Percentiles rank a stretch among this genome's conserved stretches.
Evolutionary conservation across 1,284 basidiomycete genomes (phyloP).

Genomic region (Trametes pubescens): DNA sequence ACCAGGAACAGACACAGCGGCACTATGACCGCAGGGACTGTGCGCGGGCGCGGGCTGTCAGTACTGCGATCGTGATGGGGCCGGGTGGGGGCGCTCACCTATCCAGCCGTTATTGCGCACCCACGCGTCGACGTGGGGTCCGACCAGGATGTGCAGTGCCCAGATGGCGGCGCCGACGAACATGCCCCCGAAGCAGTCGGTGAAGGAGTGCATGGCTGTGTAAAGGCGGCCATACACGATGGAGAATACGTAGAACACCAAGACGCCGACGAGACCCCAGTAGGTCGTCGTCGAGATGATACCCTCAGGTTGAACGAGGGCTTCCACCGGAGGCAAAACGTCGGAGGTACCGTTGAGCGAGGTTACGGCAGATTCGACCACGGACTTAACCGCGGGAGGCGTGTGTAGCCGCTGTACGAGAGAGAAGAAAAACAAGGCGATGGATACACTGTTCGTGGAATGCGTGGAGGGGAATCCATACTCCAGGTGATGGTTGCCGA

Average conservation of each 20-base stretch:
- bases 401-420: constrained; percentile 61
- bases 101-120: constrained; percentile 59
- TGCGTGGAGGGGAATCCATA: constrained; percentile 98
- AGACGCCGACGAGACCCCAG: constrained; percentile 50
- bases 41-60: neutral
- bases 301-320: constrained; percentile 14
- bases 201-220: constrained; percentile 90
- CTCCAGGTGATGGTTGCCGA: constrained; percentile 86
- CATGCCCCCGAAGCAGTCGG: constrained; percentile 76
- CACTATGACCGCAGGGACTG: constrained; percentile 75
- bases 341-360: constrained; percentile 5
- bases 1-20: constrained; percentile 78
- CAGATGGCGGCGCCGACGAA: constrained; percentile 75
- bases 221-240: constrained; percentile 93
- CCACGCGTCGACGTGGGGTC: constrained; percentile 58
- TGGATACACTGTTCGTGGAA: constrained; percentile 90
- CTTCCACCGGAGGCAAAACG: constrained; percentile 12
- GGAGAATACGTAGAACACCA: constrained; percentile 73
- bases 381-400: constrained; percentile 19
- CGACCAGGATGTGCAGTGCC: constrained; percentile 55
- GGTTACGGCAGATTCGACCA: neutral
- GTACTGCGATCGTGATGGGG: neutral
- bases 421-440: constrained; percentile 80
- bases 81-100: constrained; percentile 46
- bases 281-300: constrained; percentile 56